Percentiles rank a stretch among this genome's conserved stretches.
Conservation (phyloP, 2,329 filamentous ascomycete species). For the Colletotrichum spaethianum region DNA sequence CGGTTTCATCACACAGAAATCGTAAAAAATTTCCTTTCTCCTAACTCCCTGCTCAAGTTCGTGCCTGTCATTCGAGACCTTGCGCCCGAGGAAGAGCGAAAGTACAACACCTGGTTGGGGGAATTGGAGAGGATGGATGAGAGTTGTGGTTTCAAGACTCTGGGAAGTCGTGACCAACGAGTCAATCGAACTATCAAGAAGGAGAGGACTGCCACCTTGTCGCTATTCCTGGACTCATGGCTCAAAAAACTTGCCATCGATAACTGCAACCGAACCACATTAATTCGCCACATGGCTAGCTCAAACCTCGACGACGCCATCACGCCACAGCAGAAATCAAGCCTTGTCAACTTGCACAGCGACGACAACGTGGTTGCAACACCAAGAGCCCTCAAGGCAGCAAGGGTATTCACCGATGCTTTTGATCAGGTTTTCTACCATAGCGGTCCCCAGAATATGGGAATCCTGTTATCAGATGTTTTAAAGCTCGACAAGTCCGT, state of each 20-base stretch:
- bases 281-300: conserved; percentile 68
- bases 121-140: conserved; percentile 71
- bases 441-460: conserved; percentile 48
- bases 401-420: conserved; percentile 67
- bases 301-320: conserved; percentile 63
- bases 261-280: conserved; percentile 65
- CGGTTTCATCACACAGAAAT: conserved; percentile 73
- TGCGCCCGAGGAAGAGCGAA: conserved; percentile 68
- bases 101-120: conserved; percentile 70
- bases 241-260: conserved; percentile 64
- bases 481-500: conserved; percentile 67
- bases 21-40: conserved; percentile 70
- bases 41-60: conserved; percentile 73
- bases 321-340: conserved; percentile 69
- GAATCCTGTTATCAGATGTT: conserved; percentile 66
- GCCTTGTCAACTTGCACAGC: conserved; percentile 63
- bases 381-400: conserved; percentile 57
- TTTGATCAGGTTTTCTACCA: conserved; percentile 70
- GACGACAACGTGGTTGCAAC: conserved; percentile 55
- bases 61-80: conserved; percentile 72
- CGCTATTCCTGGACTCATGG: conserved; percentile 69
- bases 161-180: conserved; percentile 65
- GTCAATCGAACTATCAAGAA: conserved; percentile 63
- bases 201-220: conserved; percentile 66
- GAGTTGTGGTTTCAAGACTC: conserved; percentile 69